Percentiles rank a stretch among this genome's conserved stretches.
phyloP scores from a whole-genome alignment of 192 early-diverging fungal genomes.

The Backusella circina region DNA sequence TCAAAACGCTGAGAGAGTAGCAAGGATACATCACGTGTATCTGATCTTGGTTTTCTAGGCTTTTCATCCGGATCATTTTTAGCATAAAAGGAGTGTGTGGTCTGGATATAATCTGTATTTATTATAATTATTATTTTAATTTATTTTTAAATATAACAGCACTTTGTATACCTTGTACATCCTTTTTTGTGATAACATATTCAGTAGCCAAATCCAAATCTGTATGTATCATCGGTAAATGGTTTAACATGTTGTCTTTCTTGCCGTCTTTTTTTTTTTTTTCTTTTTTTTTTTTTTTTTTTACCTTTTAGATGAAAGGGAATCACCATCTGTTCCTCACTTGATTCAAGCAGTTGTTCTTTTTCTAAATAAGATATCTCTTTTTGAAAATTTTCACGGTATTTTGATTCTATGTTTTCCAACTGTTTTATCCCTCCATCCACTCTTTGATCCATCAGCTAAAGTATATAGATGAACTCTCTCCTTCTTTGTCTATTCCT shows the following conservation, averaged over 20 bases:
- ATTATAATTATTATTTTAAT: background rate
- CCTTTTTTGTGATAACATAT: background rate
- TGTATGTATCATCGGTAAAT: background rate
- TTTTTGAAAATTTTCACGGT: background rate
- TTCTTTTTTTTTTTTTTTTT: background rate
- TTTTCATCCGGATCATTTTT: background rate
- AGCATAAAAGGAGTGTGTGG: constrained; percentile 5
- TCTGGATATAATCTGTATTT: constrained; percentile 8
- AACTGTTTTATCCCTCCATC: background rate
- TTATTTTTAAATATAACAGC: background rate
- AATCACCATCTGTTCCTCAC: background rate
- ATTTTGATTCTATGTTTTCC: background rate
- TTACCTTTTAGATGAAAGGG: background rate
- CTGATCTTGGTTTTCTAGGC: background rate
- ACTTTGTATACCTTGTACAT: background rate
- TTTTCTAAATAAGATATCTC: background rate
- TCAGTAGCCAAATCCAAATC: background rate
- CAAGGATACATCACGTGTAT: background rate
- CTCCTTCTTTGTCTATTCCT: too few relatives aligned
- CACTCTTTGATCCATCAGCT: background rate
- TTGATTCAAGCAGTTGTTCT: background rate
- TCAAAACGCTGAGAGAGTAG: background rate
- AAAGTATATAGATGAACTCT: background rate
- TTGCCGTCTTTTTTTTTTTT: background rate
- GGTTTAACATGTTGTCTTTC: background rate